These are phyloP conservation scores for Phalaenopsis equestris DNA, from an alignment of 106 monocot species.

Conservation along the genomic window DNA sequence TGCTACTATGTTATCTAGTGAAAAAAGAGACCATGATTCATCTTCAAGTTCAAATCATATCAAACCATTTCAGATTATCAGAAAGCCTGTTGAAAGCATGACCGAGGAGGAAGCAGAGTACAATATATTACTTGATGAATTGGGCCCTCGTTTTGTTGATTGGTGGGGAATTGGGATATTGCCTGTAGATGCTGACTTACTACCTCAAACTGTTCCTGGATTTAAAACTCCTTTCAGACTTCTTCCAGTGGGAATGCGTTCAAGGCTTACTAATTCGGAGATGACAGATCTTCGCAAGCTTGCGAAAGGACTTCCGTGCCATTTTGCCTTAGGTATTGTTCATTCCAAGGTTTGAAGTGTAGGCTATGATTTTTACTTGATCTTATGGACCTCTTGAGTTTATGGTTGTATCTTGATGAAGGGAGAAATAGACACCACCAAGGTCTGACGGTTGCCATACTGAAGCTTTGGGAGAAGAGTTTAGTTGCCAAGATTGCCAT, in stretches of 20 bases:
- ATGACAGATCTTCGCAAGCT: slow-evolving; percentile 87
- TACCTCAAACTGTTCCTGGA: slow-evolving; percentile 76
- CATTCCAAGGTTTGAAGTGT: slow-evolving; percentile 3
- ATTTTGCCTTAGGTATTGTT: slow-evolving; percentile 90
- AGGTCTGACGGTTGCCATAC: slow-evolving; percentile 85
- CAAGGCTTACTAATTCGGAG: slow-evolving; percentile 80
- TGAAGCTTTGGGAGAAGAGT: slow-evolving; percentile 89
- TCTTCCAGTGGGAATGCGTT: slow-evolving; percentile 87
- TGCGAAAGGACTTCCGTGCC: slow-evolving; percentile 74
- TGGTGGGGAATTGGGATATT: slow-evolving; percentile 97
- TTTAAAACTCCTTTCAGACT: slow-evolving; percentile 82
- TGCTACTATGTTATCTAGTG: slow-evolving; percentile 16
- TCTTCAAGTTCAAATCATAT: slow-evolving; percentile 15
- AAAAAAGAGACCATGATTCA: slow-evolving; percentile 12
- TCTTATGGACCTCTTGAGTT: slow-evolving; percentile 1
- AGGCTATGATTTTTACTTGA: slow-evolving; percentile 6
- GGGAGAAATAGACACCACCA: slow-evolving; percentile 97
- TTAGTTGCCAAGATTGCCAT: slow-evolving; percentile 97
- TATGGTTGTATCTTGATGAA: slow-evolving; percentile 26
- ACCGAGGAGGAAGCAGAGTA: slow-evolving; percentile 83
- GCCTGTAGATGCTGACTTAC: slow-evolving; percentile 93
- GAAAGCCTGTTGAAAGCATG: slow-evolving; percentile 32
- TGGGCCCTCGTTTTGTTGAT: slow-evolving; percentile 94
- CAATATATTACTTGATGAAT: slow-evolving; percentile 58
- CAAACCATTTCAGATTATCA: slow-evolving; percentile 14